A percentile compares a stretch with the other conserved stretches of the same genome.
phyloP scores from a whole-genome alignment of 78 protist genomes.

The Dictyostelium capitatum region DNA sequence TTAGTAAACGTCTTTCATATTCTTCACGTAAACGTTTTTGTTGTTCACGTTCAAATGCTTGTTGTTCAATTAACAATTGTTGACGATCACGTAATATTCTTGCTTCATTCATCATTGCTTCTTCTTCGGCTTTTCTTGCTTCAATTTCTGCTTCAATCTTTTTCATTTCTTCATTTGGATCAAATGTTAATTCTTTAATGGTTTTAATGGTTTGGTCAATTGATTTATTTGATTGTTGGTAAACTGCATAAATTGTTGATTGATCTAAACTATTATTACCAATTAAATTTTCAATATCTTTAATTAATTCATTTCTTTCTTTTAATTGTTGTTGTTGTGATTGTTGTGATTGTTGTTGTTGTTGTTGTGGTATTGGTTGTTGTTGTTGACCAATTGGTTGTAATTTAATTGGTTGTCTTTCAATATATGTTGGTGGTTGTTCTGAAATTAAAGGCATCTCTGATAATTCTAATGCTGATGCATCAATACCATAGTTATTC shows the following conservation, averaged over 20 bases:
- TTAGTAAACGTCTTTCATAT: background rate
- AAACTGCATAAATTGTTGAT: conserved; percentile 55
- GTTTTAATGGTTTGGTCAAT: conserved; percentile 28
- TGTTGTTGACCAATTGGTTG: conserved; percentile 23
- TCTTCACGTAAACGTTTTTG: background rate
- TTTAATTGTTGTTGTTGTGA: conserved; percentile 1
- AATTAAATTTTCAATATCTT: conserved; percentile 14
- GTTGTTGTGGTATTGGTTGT: conserved; percentile 1
- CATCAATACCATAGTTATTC: conserved; percentile 51
- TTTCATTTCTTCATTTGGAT: conserved; percentile 30
- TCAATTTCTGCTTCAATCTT: conserved; percentile 7
- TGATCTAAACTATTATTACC: conserved; percentile 34
- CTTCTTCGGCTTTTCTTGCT: background rate
- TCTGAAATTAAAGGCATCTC: conserved; percentile 2
- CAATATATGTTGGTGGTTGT: background rate
- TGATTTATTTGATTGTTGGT: conserved; percentile 11
- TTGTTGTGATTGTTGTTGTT: background rate
- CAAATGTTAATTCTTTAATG: conserved; percentile 9
- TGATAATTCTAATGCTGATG: conserved; percentile 51
- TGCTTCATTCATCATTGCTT: background rate
- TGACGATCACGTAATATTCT: background rate
- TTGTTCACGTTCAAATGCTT: background rate
- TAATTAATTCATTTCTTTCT: conserved; percentile 8
- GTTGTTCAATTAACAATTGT: background rate
- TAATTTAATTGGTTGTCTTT: background rate